These are phyloP conservation scores for Yarrowia bubula DNA, from an alignment of 805 yeast species.

Conservation along the genomic window DNA sequence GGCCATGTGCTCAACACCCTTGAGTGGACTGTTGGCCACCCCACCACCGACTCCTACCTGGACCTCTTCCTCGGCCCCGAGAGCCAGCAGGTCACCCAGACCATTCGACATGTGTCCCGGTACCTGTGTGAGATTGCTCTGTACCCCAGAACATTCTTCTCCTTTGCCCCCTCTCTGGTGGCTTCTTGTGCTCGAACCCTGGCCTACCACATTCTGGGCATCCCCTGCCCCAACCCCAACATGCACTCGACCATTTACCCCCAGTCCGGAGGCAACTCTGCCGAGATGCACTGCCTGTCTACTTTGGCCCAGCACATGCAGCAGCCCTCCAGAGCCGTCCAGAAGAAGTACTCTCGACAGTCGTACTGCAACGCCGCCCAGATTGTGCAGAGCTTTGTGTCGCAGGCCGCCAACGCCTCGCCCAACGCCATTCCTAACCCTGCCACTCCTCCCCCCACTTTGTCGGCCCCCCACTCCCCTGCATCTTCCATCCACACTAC, in stretches of 20 bases:
- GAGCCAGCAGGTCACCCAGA: conserved; percentile 27
- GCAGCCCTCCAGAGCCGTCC: conserved; percentile 41
- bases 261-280: not conserved
- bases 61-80: conserved; percentile 35
- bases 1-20: conserved; percentile 67
- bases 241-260: conserved; percentile 19
- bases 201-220: conserved; percentile 33
- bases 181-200: conserved; percentile 15
- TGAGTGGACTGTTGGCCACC: conserved; percentile 69
- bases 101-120: conserved; percentile 37
- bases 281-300: conserved; percentile 38
- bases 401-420: conserved; percentile 9
- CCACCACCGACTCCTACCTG: conserved; percentile 51
- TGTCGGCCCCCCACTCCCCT: conserved; percentile 25
- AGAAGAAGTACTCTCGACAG: conserved; percentile 41
- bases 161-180: conserved; percentile 5
- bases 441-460: conserved; percentile 33
- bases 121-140: conserved; percentile 43
- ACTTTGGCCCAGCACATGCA: conserved; percentile 40
- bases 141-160: conserved; percentile 34
- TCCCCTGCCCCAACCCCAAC: conserved; percentile 29
- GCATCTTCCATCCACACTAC: conserved; percentile 22
- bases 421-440: conserved; percentile 32
- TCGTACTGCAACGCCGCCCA: conserved; percentile 38
- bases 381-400: conserved; percentile 37